These are phyloP conservation scores for Lyophyllum shimeji DNA, from an alignment of 768 basidiomycete genomes.

Conservation along the genomic window DNA sequence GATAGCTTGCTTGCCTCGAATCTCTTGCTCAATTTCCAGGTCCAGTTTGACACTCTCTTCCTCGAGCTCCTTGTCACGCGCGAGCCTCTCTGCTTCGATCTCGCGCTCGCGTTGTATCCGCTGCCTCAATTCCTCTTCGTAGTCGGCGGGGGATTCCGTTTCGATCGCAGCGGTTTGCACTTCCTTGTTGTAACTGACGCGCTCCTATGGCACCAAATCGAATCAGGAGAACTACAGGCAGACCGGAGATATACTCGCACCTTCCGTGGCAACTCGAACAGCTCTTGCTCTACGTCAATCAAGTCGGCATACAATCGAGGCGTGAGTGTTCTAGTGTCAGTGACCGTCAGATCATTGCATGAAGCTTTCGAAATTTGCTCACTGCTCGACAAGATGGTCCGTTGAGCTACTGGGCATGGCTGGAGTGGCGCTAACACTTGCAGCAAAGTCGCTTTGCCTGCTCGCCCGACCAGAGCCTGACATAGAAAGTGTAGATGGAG, in stretches of 20 bases:
- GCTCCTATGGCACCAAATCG: conserved; percentile 47
- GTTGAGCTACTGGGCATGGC: conserved; percentile 54
- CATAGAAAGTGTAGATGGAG: conserved; percentile 30
- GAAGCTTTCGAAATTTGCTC: conserved; percentile 20
- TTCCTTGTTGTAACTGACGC: conserved; percentile 82
- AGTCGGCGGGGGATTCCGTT: conserved; percentile 44
- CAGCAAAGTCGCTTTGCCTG: conserved; percentile 63
- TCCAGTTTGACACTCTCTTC: conserved; percentile 84
- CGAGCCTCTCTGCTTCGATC: conserved; percentile 63
- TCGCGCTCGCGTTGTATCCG: conserved; percentile 69
- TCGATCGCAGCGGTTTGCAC: conserved; percentile 75
- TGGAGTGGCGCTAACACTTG: conserved; percentile 47
- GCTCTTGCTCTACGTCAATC: conserved; percentile 86
- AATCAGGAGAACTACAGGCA: background rate
- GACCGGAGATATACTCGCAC: conserved; percentile 35
- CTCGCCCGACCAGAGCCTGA: conserved; percentile 65
- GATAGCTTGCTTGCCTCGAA: conserved; percentile 55
- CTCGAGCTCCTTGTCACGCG: conserved; percentile 76
- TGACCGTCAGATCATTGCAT: background rate
- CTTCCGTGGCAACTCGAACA: conserved; percentile 88
- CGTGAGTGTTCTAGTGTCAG: conserved; percentile 49
- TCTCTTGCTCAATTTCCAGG: conserved; percentile 83
- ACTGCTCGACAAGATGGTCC: conserved; percentile 74
- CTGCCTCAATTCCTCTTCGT: conserved; percentile 76
- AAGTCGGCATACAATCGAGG: conserved; percentile 72